Evolutionary conservation across 140 eudicot species (phyloP), one percentile per base, ranked within the genome.

Genomic region (Flaveria floridana): DNA sequence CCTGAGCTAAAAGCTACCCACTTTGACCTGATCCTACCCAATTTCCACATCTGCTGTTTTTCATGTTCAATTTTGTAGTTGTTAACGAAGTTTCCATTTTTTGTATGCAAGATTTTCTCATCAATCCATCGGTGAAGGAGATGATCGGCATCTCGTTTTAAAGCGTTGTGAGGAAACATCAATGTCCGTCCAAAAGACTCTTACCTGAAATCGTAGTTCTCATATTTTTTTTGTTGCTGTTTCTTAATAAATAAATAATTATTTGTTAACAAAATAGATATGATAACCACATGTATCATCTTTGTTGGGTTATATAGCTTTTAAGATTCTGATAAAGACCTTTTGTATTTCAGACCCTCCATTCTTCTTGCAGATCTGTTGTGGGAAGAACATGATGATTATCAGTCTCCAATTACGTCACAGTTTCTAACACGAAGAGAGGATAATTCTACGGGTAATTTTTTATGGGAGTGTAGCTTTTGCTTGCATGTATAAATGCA

Each of bases 71-170:
- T n/a, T 62, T 16, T 70, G 57, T 23, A 44, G 34, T 72, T 25
- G 6, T 80, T 28, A 68, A 67, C 51, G 47, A 53, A 8, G 6
- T 10, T 67, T 14, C 0, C n/a, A 9, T 74, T 59, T 67, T 48
- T 70, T 65, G 73, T 74, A 18, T 86, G 71, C 74, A 73, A 95
- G 99, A 63, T 95, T 91, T 86, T 83, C 88, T 81, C 99, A 95
- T 80, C 85, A 91, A 67, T 95, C 99, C 52, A 82, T 86, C 6
- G 99, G 99, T 62, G 97, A 95, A 83, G 99, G 99, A 73, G 96
- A 91, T 47, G 89, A 83, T 8, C 85, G 99, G 26, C 99, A 89
- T 84, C 84, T 95, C 57, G 75, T 95, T 68, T 75, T 95, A 83
- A 89, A 81, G 84, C 89, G 96, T 34, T 84, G 91, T 75, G 83